These are phyloP conservation scores for Wickerhamiella brachini DNA, from an alignment of 805 yeast genomes.

Conservation along the genomic window DNA sequence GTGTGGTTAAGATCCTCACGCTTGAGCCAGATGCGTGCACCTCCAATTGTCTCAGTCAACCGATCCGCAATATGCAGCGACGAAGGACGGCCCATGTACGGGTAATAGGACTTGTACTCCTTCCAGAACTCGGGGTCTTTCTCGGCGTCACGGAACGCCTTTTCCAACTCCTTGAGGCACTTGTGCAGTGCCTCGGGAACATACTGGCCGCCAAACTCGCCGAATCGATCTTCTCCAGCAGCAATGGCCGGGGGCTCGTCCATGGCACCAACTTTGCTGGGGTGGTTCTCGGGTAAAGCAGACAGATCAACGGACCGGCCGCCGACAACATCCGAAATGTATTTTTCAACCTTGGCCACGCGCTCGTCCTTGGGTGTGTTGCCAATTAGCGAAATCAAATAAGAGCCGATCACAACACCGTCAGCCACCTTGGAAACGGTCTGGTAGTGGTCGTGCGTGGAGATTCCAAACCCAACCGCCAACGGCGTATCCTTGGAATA, in stretches of 20 bases:
- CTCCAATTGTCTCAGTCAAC: conserved; percentile 80
- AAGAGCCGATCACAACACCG: conserved; percentile 94
- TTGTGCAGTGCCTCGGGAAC: conserved; percentile 94
- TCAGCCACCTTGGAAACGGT: conserved; percentile 72
- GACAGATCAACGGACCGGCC: conserved; percentile 25
- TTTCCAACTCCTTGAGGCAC: conserved; percentile 79
- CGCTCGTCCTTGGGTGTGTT: conserved; percentile 41
- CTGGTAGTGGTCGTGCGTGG: conserved; percentile 79
- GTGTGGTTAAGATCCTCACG: conserved; percentile 69
- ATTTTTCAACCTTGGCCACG: conserved; percentile 48
- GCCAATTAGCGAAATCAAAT: conserved; percentile 56
- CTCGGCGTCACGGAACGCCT: conserved; percentile 72
- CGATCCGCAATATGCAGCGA: conserved; percentile 83
- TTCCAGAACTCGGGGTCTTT: conserved; percentile 91
- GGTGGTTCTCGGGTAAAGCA: conserved; percentile 8
- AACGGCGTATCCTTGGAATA: conserved; percentile 63
- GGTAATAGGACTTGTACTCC: conserved; percentile 70
- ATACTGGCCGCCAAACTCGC: conserved; percentile 96
- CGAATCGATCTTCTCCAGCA: conserved; percentile 47
- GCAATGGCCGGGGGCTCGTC: conserved; percentile 6
- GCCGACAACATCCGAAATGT: conserved; percentile 55
- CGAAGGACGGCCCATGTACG: conserved; percentile 95
- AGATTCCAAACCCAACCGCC: conserved; percentile 96
- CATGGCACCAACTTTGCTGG: conserved; percentile 4
- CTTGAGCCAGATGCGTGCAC: conserved; percentile 93